Conservation (phyloP, 257 asterid genomes). For the Leptodermis oblonga region DNA sequence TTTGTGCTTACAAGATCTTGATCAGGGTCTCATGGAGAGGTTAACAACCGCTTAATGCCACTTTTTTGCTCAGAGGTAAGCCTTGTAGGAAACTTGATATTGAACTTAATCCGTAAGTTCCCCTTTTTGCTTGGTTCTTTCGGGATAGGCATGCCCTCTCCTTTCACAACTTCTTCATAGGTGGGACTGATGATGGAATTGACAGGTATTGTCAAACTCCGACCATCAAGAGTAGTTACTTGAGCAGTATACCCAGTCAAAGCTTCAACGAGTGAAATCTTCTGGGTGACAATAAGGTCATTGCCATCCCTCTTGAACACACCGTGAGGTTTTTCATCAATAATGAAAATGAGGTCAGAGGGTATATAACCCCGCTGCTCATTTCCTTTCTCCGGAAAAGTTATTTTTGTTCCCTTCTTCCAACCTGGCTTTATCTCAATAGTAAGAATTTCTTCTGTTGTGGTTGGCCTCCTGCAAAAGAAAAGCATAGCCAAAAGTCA, state of each 20-base stretch:
- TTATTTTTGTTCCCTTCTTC: constrained; percentile 95
- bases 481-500: constrained; percentile 4
- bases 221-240: constrained; percentile 70
- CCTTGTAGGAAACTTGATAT: constrained; percentile 72
- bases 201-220: constrained; percentile 56
- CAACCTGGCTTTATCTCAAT: constrained; percentile 89
- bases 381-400: constrained; percentile 88
- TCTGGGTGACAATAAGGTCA: constrained; percentile 66
- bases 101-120: constrained; percentile 66
- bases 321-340: constrained; percentile 81
- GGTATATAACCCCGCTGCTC: constrained; percentile 77
- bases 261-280: constrained; percentile 74
- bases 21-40: constrained; percentile 34
- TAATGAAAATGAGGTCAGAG: constrained; percentile 72
- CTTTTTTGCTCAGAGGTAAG: constrained; percentile 87
- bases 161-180: constrained; percentile 73
- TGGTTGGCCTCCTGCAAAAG: constrained; percentile 53
- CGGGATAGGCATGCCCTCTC: constrained; percentile 94
- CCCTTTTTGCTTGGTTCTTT: constrained; percentile 85
- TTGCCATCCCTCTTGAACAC: constrained; percentile 82
- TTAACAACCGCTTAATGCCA: constrained; percentile 62
- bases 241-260: constrained; percentile 71
- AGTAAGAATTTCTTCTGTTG: constrained; percentile 66
- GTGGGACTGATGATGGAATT: constrained; percentile 58
- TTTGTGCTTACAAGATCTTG: background rate